Evolutionary conservation across 306 rosid genomes (phyloP), one percentile per base, ranked within the genome.

Genomic region (Glycine tomentella): DNA sequence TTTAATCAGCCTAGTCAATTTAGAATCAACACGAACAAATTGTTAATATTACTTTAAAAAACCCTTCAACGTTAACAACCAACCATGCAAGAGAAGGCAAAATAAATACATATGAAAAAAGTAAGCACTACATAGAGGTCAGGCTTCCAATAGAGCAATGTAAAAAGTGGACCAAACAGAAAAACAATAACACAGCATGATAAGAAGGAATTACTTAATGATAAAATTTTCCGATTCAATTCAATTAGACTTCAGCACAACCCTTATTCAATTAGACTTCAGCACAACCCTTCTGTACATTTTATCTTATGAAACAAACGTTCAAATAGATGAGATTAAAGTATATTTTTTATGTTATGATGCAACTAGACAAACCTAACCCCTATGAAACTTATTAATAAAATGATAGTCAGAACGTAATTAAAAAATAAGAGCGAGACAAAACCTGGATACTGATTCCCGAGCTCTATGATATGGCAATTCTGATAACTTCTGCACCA

Each of bases 381-480:
- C 15, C 65, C 38, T 65, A 38, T 12, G 44, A 31, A 65, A 46
- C 64, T 76, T 80, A 2, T 16, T 20, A 69, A 16, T 9, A 55
- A 11, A 75, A 46, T 15, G 74, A 44, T 51, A 52, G 2, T 56
- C 71, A 53, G 9, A 59, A 59, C 52, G 76, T 45, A 20, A 72
- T 38, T 55, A 2, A 53, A 81, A 81, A 51, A 34, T 34, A 33
- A 70, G 63, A 44, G 83, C 63, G 76, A 81, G 52, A 78, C 14
- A 78, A 76, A 78, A 78, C 86, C 89, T 79, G 68, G 38, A 62
- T 74, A 62, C 42, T 61, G 84, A 82, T 67, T 36, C 42, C 57
- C n/a, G 55, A 65, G 58, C 63, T 64, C 40, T 34, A 9, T 33
- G 64, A 77, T 38, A 81, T 66, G 77, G 9, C 64, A 20, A 64